These are phyloP conservation scores for Rhodosporidiobolus sp. DNA, from an alignment of 768 basidiomycete genomes.

Conservation along the genomic window DNA sequence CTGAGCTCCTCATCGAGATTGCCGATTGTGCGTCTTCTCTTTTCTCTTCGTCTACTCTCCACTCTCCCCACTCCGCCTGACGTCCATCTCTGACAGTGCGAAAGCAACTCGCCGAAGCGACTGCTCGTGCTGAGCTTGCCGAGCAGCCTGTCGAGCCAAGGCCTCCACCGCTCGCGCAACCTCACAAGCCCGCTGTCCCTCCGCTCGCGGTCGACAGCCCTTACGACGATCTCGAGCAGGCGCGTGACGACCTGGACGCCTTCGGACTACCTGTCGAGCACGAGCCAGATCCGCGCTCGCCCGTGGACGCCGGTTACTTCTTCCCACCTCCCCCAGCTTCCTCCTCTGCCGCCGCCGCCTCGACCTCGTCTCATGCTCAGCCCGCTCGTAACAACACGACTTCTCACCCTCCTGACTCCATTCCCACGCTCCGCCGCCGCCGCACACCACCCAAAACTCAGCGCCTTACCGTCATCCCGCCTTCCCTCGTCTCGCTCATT, in stretches of 20 bases:
- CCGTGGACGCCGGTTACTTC: background rate
- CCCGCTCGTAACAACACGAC: too few relatives aligned
- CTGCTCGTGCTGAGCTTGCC: too few relatives aligned
- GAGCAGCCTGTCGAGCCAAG: too few relatives aligned
- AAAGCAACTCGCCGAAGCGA: too few relatives aligned
- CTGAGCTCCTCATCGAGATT: background rate
- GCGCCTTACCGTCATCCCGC: background rate
- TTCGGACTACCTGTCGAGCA: background rate
- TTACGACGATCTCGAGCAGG: background rate
- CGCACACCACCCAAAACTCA: background rate
- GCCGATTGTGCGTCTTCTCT: background rate
- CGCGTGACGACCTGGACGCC: background rate
- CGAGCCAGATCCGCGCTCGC: background rate
- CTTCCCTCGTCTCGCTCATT: background rate
- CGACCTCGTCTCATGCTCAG: too few relatives aligned
- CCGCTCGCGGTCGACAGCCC: background rate
- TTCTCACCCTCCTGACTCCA: too few relatives aligned
- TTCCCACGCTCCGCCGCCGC: background rate
- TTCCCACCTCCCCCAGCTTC: too few relatives aligned
- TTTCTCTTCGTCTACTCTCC: background rate
- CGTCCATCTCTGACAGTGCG: background rate
- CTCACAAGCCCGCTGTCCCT: background rate
- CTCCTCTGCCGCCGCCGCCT: too few relatives aligned
- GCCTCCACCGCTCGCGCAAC: background rate
- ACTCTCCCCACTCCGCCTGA: background rate